Evolutionary conservation across 306 rosid genomes (phyloP).

Genomic region (Pyrus pyrifolia): DNA sequence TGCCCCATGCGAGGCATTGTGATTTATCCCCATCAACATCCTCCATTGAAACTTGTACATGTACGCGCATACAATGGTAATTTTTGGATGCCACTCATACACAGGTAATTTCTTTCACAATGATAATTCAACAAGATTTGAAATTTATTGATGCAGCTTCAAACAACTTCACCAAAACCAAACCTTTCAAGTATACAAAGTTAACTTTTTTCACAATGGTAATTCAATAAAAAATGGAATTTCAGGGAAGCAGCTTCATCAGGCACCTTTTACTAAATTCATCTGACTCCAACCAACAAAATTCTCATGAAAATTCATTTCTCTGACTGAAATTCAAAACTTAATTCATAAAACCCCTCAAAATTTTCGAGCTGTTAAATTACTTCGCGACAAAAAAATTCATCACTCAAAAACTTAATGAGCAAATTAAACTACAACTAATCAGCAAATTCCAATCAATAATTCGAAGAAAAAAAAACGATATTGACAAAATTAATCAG

Average conservation of each 20-base stretch:
- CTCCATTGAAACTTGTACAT: neutral
- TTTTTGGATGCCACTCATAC: too few relatives aligned
- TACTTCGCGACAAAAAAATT: too few relatives aligned
- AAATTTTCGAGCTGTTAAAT: too few relatives aligned
- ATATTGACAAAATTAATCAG: neutral
- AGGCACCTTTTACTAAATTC: neutral
- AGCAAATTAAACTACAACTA: neutral
- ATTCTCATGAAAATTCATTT: neutral
- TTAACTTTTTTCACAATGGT: neutral
- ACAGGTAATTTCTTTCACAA: too few relatives aligned
- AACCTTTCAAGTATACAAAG: neutral
- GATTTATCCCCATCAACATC: neutral
- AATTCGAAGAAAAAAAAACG: neutral
- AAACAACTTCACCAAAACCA: neutral
- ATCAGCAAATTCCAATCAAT: neutral
- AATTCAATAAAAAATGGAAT: too few relatives aligned
- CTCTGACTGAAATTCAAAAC: neutral
- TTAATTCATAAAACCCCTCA: neutral
- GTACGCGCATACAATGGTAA: too few relatives aligned
- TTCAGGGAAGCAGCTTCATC: neutral
- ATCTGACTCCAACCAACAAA: neutral
- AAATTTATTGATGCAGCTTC: too few relatives aligned
- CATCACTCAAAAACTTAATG: neutral
- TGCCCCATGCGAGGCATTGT: neutral
- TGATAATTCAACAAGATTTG: too few relatives aligned